A percentile compares a stretch with the other conserved stretches of the same genome.
phyloP scores from a whole-genome alignment of 495 filamentous ascomycete genomes.

The Glarea lozoyensis region DNA sequence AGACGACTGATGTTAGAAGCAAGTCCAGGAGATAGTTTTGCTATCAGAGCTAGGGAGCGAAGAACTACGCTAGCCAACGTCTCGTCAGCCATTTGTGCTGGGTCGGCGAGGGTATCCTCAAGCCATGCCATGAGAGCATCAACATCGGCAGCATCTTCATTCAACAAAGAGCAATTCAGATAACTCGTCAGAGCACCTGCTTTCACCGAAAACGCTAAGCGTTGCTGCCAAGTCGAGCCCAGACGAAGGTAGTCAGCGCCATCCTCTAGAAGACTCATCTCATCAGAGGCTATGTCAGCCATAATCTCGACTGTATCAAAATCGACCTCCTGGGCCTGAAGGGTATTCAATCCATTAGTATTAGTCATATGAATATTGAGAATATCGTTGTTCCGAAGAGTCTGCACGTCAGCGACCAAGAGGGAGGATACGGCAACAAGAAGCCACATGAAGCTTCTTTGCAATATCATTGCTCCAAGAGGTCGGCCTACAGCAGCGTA shows the following conservation, averaged over 20 bases:
- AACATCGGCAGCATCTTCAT: constrained; percentile 69
- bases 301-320: constrained; percentile 57
- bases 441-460: constrained; percentile 76
- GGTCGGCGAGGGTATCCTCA: constrained; percentile 65
- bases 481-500: constrained; percentile 74
- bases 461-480: constrained; percentile 85
- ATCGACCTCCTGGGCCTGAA: constrained; percentile 34
- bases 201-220: constrained; percentile 77
- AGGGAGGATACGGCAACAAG: constrained; percentile 69
- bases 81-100: constrained; percentile 70
- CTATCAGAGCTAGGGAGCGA: constrained; percentile 73
- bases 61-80: constrained; percentile 66
- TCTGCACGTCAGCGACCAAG: constrained; percentile 51
- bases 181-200: constrained; percentile 72
- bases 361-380: constrained; percentile 66
- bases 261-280: constrained; percentile 80
- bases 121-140: constrained; percentile 84
- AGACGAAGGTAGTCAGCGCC: constrained; percentile 82
- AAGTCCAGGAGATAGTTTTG: constrained; percentile 58
- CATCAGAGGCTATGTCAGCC: constrained; percentile 65
- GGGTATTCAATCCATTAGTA: constrained; percentile 23
- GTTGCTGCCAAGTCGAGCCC: constrained; percentile 79
- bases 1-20: constrained; percentile 73
- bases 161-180: constrained; percentile 70
- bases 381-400: constrained; percentile 52